Conservation (phyloP, 106 monocot genomes). For the Dendrobium chrysotoxum region DNA sequence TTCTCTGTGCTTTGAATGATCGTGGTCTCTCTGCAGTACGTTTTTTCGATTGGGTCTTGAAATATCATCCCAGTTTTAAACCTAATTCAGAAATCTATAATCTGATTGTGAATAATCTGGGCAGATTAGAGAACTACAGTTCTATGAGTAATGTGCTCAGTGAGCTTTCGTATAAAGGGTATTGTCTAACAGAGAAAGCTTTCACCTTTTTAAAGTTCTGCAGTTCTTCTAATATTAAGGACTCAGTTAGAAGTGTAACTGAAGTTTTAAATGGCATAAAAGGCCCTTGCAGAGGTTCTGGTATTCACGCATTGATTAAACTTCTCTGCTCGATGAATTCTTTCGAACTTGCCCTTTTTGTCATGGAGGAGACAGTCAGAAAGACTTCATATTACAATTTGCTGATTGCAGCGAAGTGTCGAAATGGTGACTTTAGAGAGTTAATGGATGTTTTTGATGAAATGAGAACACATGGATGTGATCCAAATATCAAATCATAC, state of each 20-base stretch:
- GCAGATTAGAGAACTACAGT: constrained; percentile 30
- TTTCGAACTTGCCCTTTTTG: constrained; percentile 46
- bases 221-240: constrained; percentile 5
- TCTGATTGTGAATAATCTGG: constrained; percentile 58
- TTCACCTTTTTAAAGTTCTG: constrained; percentile 30
- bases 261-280: constrained; percentile 21
- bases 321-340: constrained; percentile 29
- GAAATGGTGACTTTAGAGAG: constrained; percentile 30
- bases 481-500: constrained; percentile 47
- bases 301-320: constrained; percentile 57
- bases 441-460: constrained; percentile 50
- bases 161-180: constrained; percentile 27
- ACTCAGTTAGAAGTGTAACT: constrained; percentile 18
- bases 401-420: constrained; percentile 60
- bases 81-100: constrained; percentile 39
- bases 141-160: constrained; percentile 32
- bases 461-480: constrained; percentile 46
- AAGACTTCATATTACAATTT: constrained; percentile 50
- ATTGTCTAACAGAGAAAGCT: constrained; percentile 53
- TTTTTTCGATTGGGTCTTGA: constrained; percentile 60
- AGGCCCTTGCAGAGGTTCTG: constrained; percentile 55
- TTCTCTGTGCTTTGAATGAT: constrained; percentile 31
- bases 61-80: constrained; percentile 12
- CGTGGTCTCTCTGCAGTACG: constrained; percentile 27
- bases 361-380: constrained; percentile 46